Evolutionary conservation across 2,329 filamentous ascomycete species (phyloP), one percentile per base, ranked within the genome.

Genomic region (Aspergillus fijiensis): DNA sequence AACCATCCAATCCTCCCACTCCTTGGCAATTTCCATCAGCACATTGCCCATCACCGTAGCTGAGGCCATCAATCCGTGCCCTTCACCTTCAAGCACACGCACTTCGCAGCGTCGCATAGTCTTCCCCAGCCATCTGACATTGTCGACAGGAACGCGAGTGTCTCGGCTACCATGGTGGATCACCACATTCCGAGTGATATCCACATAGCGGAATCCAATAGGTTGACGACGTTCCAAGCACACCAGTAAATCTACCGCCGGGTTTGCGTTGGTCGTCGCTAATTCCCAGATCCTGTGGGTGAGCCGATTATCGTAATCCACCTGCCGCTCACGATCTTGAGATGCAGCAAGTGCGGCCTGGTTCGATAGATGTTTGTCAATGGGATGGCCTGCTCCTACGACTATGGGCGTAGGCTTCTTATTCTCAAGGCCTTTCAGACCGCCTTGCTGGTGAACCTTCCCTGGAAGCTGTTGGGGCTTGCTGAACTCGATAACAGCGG

Each of bases 141-240:
- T 99, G 59, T 96, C 95, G 14, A 96, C 89, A 0, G 95, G 95
- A 1, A 99, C 95, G 25, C 95, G 86, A 6, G 89, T 92, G 71
- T 99, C 95, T 68, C 90, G 88, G 70, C 87, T 91, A 42, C 95
- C 95, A 73, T 99, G 95, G 70, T 97, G 94, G 65, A 99, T 96
- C 25, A 97, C 89, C 0, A 98, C 90, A 0, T 91, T 86, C 9
- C 92, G 86, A 5, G 90, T 96, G 66, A 99, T 96, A 72, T 99
- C 95, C 19, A 96, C 94, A 72, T 99, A 99, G 53, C 93, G 87
- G 79, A 99, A 99, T 0, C 95, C 95, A 68, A 99, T 96, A 0
- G 90, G 88, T 69, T 96, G 92, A 29, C 91, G 86, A 23, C 95
- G 87, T 76, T 99, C 95, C 1, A 99, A 82, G 72, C 95, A 99